Percentiles rank a stretch among this genome's conserved stretches.
Evolutionary conservation across 768 basidiomycete genomes (phyloP).

Genomic region (Leccinum longicurvipes): DNA sequence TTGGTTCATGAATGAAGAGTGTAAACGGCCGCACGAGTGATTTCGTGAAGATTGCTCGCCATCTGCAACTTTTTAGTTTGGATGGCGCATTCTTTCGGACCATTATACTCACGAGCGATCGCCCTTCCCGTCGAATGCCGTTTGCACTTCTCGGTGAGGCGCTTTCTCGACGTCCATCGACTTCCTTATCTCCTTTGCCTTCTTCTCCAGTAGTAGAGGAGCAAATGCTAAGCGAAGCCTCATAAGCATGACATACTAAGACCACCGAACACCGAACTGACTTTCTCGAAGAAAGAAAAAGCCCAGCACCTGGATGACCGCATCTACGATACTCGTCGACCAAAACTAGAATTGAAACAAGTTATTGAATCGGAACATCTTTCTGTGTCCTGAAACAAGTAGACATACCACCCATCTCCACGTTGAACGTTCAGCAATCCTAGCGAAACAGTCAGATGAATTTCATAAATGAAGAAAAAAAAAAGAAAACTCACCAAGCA

Average conservation of each 20-base stretch:
- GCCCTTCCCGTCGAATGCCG: conserved; percentile 41
- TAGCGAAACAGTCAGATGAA: conserved; percentile 16
- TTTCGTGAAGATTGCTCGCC: conserved; percentile 47
- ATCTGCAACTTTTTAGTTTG: conserved; percentile 34
- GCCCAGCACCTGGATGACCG: conserved; percentile 50
- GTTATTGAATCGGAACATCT: neutral
- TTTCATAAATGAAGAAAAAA: neutral
- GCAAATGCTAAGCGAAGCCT: conserved; percentile 22
- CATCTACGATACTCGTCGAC: conserved; percentile 60
- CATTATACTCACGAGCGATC: conserved; percentile 42
- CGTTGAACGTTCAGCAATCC: conserved; percentile 55
- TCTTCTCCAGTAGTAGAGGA: conserved; percentile 41
- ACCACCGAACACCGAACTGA: conserved; percentile 27
- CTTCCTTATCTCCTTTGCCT: conserved; percentile 45
- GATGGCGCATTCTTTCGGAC: neutral
- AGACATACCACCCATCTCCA: conserved; percentile 69
- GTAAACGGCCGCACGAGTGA: conserved; percentile 67
- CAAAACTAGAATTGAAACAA: conserved; percentile 46
- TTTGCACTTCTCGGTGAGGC: conserved; percentile 37
- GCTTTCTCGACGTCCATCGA: conserved; percentile 49
- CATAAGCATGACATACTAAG: conserved; percentile 13
- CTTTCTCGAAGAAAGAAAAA: conserved; percentile 62
- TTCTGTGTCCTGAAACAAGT: neutral
- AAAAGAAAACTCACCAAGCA: conserved; percentile 41
- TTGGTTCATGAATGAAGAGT: conserved; percentile 58